These are phyloP conservation scores for Withania somnifera DNA, from an alignment of 305 asterid species.

Conservation along the genomic window DNA sequence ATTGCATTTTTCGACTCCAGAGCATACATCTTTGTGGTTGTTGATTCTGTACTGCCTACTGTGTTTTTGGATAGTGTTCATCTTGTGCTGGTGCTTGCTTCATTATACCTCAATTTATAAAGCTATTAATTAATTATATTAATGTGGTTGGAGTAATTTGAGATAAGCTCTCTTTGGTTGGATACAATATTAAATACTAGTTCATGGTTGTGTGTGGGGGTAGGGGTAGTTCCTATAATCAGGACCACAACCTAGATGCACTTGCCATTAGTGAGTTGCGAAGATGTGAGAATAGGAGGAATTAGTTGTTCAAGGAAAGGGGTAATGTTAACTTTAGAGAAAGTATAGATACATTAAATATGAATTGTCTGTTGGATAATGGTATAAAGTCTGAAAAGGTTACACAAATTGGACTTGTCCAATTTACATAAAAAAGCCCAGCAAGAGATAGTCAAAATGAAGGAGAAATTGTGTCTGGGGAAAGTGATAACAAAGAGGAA, in stretches of 20 bases:
- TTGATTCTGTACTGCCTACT: background rate
- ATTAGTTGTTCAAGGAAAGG: background rate
- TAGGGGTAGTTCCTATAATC: background rate
- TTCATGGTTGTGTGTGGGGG: background rate
- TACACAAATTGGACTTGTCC: background rate
- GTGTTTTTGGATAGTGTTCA: background rate
- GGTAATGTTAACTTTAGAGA: background rate
- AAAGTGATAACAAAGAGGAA: too few species aligned
- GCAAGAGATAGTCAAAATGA: too few species aligned
- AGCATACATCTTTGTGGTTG: background rate
- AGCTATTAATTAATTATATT: background rate
- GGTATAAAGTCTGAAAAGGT: background rate
- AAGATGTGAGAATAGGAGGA: background rate
- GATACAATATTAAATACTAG: background rate
- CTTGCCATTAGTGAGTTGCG: background rate
- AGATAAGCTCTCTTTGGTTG: background rate
- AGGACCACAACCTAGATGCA: background rate
- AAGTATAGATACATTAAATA: background rate
- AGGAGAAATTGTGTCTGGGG: too few species aligned
- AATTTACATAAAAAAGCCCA: background rate
- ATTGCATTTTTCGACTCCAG: background rate
- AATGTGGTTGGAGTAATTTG: background rate
- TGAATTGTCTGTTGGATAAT: background rate
- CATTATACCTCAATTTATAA: background rate
- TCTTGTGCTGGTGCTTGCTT: background rate